A percentile compares a stretch with the other conserved stretches of the same genome.
phyloP scores from a whole-genome alignment of 2,329 filamentous ascomycete genomes.

The Sporothrix humicola region DNA sequence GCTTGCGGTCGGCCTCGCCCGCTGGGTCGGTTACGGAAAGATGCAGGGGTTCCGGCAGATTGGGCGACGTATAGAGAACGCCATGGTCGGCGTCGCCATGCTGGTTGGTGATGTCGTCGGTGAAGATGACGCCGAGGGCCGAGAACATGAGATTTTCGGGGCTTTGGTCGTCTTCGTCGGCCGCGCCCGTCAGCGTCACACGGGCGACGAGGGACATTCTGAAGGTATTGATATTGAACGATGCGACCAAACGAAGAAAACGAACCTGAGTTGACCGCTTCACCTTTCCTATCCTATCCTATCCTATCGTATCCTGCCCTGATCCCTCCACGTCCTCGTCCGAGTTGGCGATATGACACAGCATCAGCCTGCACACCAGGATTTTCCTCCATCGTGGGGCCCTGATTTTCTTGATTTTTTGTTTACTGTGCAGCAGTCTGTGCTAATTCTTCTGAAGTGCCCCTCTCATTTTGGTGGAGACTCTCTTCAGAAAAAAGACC shows the following conservation, averaged over 20 bases:
- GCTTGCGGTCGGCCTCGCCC: conserved; percentile 58
- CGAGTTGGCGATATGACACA: not conserved
- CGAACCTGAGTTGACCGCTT: not conserved
- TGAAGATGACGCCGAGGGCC: conserved; percentile 68
- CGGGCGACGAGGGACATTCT: conserved; percentile 56
- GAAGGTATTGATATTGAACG: not conserved
- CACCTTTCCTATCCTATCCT: not conserved
- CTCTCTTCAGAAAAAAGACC: not conserved
- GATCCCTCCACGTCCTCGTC: no score
- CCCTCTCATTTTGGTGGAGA: conserved; percentile 7
- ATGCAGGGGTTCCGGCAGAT: conserved; percentile 52
- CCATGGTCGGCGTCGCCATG: conserved; percentile 67
- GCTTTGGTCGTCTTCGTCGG: conserved; percentile 44
- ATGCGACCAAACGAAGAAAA: not conserved
- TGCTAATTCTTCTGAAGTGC: not conserved
- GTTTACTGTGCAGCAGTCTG: not conserved
- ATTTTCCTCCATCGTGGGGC: not conserved
- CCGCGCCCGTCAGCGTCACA: conserved; percentile 50
- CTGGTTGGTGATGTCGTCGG: conserved; percentile 68
- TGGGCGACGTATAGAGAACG: conserved; percentile 64
- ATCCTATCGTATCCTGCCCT: not conserved
- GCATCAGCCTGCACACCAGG: not conserved
- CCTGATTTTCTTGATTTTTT: not conserved
- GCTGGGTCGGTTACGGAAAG: conserved; percentile 56
- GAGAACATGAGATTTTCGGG: conserved; percentile 66